Conservation (phyloP, 495 filamentous ascomycete genomes). For the Penicillium subrubescens region DNA sequence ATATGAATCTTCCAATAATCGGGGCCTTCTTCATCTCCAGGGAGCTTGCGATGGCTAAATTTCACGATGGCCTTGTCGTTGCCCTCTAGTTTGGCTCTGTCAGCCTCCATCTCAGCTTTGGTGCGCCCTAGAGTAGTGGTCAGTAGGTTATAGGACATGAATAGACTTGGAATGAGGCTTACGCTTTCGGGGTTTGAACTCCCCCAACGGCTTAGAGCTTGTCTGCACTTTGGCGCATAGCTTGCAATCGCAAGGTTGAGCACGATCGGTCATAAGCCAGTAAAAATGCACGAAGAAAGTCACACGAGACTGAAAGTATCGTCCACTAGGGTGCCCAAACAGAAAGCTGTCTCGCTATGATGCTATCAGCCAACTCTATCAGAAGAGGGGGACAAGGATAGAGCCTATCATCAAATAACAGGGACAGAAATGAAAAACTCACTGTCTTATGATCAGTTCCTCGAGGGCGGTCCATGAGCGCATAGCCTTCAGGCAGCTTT, state of each 20-base stretch:
- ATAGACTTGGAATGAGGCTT: constrained; percentile 4
- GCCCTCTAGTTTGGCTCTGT: background rate
- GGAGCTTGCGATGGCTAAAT: background rate
- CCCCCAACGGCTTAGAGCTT: constrained; percentile 6
- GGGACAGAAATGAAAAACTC: constrained; percentile 21
- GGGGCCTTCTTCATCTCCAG: constrained; percentile 47
- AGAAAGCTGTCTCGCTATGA: constrained; percentile 53
- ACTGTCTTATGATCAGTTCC: constrained; percentile 37
- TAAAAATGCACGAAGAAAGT: constrained; percentile 61
- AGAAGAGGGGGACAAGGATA: background rate
- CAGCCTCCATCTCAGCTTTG: constrained; percentile 22
- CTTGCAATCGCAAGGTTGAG: constrained; percentile 38
- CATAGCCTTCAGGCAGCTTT: constrained; percentile 57
- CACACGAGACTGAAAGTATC: constrained; percentile 51
- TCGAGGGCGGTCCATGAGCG: constrained; percentile 48
- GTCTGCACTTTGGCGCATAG: constrained; percentile 32
- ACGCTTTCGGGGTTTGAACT: constrained; percentile 22
- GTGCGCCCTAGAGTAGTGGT: constrained; percentile 17
- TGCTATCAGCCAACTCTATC: background rate
- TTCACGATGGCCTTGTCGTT: background rate
- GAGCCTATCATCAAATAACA: background rate
- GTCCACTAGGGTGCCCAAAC: constrained; percentile 56
- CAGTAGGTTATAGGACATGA: background rate
- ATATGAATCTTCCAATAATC: constrained; percentile 55
- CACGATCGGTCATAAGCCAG: constrained; percentile 53